phyloP scores from a whole-genome alignment of 2,329 filamentous ascomycete species.

The Neofusicoccum cordaticola region DNA sequence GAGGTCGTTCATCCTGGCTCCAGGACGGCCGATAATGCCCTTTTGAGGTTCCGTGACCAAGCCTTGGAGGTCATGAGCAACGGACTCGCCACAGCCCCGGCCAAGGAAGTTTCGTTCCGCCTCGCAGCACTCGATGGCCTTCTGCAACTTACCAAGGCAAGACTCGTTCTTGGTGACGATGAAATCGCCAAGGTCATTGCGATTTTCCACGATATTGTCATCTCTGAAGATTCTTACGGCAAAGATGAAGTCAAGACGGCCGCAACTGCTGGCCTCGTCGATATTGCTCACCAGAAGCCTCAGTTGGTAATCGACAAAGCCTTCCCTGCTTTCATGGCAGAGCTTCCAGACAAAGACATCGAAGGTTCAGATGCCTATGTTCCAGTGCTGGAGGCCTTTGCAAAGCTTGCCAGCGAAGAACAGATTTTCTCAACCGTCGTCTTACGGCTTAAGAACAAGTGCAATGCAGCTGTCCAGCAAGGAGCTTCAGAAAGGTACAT shows the following conservation, averaged over 20 bases:
- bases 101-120: constrained; percentile 51
- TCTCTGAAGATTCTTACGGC: constrained; percentile 57
- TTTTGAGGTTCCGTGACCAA: constrained; percentile 41
- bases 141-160: constrained; percentile 41
- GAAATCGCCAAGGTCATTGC: constrained; percentile 53
- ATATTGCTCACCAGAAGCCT: constrained; percentile 62
- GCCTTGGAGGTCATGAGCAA: constrained; percentile 42
- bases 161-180: constrained; percentile 41
- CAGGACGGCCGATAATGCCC: constrained; percentile 33
- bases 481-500: constrained; percentile 53
- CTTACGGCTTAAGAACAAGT: constrained; percentile 61
- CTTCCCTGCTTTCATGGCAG: constrained; percentile 64
- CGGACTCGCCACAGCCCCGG: constrained; percentile 43
- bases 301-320: constrained; percentile 62
- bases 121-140: constrained; percentile 45
- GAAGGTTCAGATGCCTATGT: constrained; percentile 48
- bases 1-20: constrained; percentile 22
- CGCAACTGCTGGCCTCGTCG: constrained; percentile 57
- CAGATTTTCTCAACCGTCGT: constrained; percentile 64
- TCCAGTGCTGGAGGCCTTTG: constrained; percentile 61
- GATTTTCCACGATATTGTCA: constrained; percentile 59
- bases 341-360: constrained; percentile 57
- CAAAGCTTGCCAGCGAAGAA: constrained; percentile 61
- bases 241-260: constrained; percentile 58
- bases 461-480: constrained; percentile 56